These are phyloP conservation scores for Silene conica DNA, from an alignment of 148 eudicot genomes.

Conservation along the genomic window DNA sequence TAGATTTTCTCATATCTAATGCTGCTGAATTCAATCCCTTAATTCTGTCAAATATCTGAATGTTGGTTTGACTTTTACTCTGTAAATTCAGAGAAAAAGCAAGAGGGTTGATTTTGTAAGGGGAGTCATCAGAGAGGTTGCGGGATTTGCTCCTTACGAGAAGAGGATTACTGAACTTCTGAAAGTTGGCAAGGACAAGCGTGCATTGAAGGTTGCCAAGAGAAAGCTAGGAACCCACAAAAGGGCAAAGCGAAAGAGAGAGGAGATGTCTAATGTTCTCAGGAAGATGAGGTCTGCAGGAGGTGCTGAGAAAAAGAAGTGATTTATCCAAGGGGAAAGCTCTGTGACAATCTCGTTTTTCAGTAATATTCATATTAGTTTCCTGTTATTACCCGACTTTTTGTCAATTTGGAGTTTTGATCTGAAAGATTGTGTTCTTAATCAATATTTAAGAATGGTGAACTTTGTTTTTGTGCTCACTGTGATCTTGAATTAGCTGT, in stretches of 20 bases:
- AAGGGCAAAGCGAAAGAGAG: slow-evolving; percentile 60
- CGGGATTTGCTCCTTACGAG: slow-evolving; percentile 42
- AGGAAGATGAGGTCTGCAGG: slow-evolving; percentile 41
- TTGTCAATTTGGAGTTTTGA: background rate
- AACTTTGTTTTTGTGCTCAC: too few species aligned
- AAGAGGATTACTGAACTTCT: slow-evolving; percentile 48
- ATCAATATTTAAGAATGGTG: too few species aligned
- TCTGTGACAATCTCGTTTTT: background rate
- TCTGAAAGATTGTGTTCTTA: background rate
- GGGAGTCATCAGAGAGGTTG: slow-evolving; percentile 39
- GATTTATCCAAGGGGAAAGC: background rate
- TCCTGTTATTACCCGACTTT: background rate
- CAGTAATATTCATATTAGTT: background rate
- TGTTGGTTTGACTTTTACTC: background rate
- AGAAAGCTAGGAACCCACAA: slow-evolving; percentile 60
- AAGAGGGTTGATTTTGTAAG: slow-evolving; percentile 40
- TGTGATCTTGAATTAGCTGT: too few species aligned
- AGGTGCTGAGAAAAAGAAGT: slow-evolving; percentile 6
- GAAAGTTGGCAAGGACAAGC: slow-evolving; percentile 55
- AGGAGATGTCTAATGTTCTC: slow-evolving; percentile 57
- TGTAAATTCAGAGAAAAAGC: slow-evolving; percentile 38
- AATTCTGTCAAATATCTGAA: background rate
- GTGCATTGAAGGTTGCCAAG: slow-evolving; percentile 53
- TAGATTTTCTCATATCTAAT: too few species aligned
- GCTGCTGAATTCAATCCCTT: too few species aligned